Percentiles rank a stretch among this genome's conserved stretches.
phyloP scores from a whole-genome alignment of 2,329 filamentous ascomycete species.

The Podosphaera xanthii region DNA sequence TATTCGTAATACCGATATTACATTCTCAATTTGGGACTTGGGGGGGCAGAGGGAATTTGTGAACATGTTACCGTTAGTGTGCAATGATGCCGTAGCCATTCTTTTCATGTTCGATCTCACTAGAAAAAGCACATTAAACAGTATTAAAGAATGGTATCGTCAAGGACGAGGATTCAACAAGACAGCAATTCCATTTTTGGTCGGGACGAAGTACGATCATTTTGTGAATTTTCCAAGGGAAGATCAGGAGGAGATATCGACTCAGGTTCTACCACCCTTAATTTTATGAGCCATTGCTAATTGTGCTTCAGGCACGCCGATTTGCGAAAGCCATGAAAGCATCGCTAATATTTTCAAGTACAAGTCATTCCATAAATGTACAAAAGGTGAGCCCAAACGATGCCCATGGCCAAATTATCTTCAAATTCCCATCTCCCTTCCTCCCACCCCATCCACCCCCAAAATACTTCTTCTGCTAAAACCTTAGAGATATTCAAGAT shows the following conservation, averaged over 20 bases:
- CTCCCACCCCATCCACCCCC: background rate
- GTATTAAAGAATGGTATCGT: constrained; percentile 98
- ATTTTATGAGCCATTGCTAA: constrained; percentile 1
- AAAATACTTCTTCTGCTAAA: constrained; percentile 1
- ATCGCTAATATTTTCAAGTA: constrained; percentile 93
- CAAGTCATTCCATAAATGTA: constrained; percentile 97
- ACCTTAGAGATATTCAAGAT: constrained; percentile 85
- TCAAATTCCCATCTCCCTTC: background rate
- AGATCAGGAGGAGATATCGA: constrained; percentile 95
- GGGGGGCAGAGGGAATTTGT: constrained; percentile 97
- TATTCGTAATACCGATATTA: constrained; percentile 97
- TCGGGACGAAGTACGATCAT: constrained; percentile 96
- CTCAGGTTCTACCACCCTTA: constrained; percentile 38
- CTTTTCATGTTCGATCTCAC: constrained; percentile 99
- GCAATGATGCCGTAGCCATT: constrained; percentile 95
- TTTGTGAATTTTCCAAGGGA: constrained; percentile 97
- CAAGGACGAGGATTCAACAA: constrained; percentile 98
- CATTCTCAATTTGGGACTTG: constrained; percentile 97
- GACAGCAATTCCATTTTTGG: constrained; percentile 93
- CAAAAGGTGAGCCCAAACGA: constrained; percentile 49
- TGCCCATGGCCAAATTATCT: background rate
- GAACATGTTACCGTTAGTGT: constrained; percentile 98
- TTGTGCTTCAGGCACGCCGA: constrained; percentile 49
- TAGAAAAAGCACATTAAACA: constrained; percentile 92
- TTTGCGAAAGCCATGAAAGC: constrained; percentile 98